Base-by-base conservation (phyloP, 768 basidiomycete species). In the Mycena sanguinolenta region DNA sequence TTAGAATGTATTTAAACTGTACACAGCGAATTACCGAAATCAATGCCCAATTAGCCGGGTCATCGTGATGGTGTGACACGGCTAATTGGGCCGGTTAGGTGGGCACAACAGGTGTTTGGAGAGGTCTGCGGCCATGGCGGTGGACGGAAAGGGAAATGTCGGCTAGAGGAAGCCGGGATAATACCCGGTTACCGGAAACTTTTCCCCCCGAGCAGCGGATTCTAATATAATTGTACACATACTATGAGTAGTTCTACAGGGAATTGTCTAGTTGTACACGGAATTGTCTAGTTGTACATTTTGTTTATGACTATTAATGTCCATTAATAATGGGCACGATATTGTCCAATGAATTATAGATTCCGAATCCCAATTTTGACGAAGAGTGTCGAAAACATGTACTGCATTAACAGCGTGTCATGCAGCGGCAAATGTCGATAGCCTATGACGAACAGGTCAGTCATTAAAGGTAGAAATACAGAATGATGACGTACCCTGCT, bases 361-460 rank as follows among this genome's bases (percentile, higher is more conserved):
- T 84, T 78, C 38, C 78, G 76, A 49, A 95, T 79, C 21, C 85
- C 81, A 54, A 92, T 87, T 64, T 88, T 82, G 25, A 97, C 91
- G 75, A 98, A 98, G 21, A 99, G 84, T n/a, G 96, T 96, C 27
- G 96, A 95, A 80, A 97, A 98, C 58, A 98, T 84, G 76, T 92
- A 94, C 76, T 96, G 95, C 44, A 93, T 92, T 52, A 95, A 89
- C 77, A 96, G 92, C 2, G 88, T 82, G 79, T 99, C 97, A 75
- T 96, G 94, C 39, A 99, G 82, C 0, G 97, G 96, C 7, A 99
- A 79, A 80, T 99, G 94, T 10, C 95, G 90, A 77, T 92, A 98
- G 2, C 97, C 97, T 95, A 53, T 5, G 58, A 57, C 42, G 39
- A 57, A n/a, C 12, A 32, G 12, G 19, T 61, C 16, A 61, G 66